phyloP scores from a whole-genome alignment of 2,329 filamentous ascomycete genomes.

The Fusarium longipes region DNA sequence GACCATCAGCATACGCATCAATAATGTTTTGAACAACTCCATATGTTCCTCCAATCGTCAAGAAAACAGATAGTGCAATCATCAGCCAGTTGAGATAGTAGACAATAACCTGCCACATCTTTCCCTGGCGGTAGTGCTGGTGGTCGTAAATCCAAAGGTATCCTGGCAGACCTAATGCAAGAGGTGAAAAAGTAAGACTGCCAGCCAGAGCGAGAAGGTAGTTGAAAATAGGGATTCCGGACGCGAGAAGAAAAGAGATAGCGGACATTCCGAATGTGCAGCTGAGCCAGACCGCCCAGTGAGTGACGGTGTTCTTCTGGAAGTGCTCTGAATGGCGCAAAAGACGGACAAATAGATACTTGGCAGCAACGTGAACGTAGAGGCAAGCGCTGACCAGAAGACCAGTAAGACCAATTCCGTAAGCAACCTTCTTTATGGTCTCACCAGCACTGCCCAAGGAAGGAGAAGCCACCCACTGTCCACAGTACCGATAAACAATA shows the following conservation, averaged over 20 bases:
- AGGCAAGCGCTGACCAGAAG: slow-evolving; percentile 48
- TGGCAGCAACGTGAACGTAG: slow-evolving; percentile 54
- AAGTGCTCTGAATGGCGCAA: slow-evolving; percentile 53
- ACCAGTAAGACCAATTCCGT: slow-evolving; percentile 48
- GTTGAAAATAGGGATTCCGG: slow-evolving; percentile 46
- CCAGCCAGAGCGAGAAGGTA: slow-evolving; percentile 50
- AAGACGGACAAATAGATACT: slow-evolving; percentile 55
- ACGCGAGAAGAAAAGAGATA: slow-evolving; percentile 40
- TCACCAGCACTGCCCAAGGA: slow-evolving; percentile 46
- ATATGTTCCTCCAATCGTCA: slow-evolving; percentile 23
- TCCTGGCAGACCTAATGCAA: slow-evolving; percentile 46
- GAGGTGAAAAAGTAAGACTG: slow-evolving; percentile 47
- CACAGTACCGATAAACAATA: slow-evolving; percentile 49
- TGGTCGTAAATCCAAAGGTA: slow-evolving; percentile 42
- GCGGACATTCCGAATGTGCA: slow-evolving; percentile 42
- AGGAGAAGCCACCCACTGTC: slow-evolving; percentile 46
- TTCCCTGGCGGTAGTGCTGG: slow-evolving; percentile 20
- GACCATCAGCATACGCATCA: slow-evolving; percentile 14
- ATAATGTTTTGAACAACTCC: slow-evolving; percentile 26
- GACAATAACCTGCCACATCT: slow-evolving; percentile 3
- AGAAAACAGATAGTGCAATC: slow-evolving; percentile 12
- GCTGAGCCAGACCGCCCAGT: slow-evolving; percentile 54
- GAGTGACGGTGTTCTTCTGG: slow-evolving; percentile 49
- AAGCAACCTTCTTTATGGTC: slow-evolving; percentile 49
- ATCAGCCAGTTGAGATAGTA: slow-evolving; percentile 26